phyloP scores from a whole-genome alignment of 129 eudicot genomes.

The Lonicera japonica region DNA sequence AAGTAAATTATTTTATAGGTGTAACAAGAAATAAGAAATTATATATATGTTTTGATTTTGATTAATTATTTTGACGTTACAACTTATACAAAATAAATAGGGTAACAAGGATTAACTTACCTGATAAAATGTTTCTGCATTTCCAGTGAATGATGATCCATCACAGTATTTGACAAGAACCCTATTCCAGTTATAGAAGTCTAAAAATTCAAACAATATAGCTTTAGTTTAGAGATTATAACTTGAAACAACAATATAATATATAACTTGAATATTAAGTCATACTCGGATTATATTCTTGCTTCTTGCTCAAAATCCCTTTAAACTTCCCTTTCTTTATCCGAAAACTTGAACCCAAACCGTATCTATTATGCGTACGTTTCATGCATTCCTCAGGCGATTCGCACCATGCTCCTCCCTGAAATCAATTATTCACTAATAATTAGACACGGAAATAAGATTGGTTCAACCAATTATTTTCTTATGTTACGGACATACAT shows the following conservation, averaged over 20 bases:
- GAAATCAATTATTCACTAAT: background rate
- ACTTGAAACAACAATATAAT: background rate
- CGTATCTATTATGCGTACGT: slow-evolving; percentile 39
- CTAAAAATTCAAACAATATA: slow-evolving; percentile 12
- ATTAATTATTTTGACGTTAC: too few relatives aligned
- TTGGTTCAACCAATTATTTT: too few relatives aligned
- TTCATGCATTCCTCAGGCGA: slow-evolving; percentile 37
- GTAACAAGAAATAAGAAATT: too few relatives aligned
- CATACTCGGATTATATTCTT: slow-evolving; percentile 46
- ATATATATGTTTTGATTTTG: too few relatives aligned
- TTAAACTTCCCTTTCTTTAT: slow-evolving; percentile 42
- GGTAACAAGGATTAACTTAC: too few relatives aligned
- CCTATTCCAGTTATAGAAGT: slow-evolving; percentile 68
- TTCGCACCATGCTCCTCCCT: slow-evolving; percentile 65
- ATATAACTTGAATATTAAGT: too few relatives aligned
- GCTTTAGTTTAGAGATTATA: background rate
- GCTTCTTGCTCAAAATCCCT: slow-evolving; percentile 43
- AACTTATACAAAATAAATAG: too few relatives aligned
- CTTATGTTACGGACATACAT: too few relatives aligned
- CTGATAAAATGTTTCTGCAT: slow-evolving; percentile 54
- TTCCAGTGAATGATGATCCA: slow-evolving; percentile 57
- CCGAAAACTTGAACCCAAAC: slow-evolving; percentile 22
- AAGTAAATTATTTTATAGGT: too few relatives aligned
- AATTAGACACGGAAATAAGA: too few relatives aligned
- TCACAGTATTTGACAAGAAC: slow-evolving; percentile 55